These are phyloP conservation scores for Posidonia australis DNA, from an alignment of 106 monocot species.

Conservation along the genomic window DNA sequence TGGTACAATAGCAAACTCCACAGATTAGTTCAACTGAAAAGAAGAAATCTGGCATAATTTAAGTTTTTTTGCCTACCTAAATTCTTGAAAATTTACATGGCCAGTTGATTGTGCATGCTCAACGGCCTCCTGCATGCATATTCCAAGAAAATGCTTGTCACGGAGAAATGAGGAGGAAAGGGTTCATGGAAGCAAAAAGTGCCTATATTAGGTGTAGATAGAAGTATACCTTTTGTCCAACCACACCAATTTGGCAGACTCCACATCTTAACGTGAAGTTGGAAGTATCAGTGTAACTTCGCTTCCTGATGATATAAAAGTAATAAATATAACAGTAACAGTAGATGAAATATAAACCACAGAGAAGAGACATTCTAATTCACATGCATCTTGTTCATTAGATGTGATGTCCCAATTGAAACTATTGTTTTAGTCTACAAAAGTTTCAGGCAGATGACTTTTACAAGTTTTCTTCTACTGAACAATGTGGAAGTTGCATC, in stretches of 20 bases:
- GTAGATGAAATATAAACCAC: background rate
- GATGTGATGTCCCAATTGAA: too few species aligned
- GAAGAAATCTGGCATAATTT: background rate
- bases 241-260: constrained; percentile 72
- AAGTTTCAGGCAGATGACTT: too few species aligned
- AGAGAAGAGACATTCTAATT: background rate
- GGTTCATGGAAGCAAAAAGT: background rate
- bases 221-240: constrained; percentile 57
- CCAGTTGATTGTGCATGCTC: constrained; percentile 94
- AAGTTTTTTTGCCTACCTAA: constrained; percentile 14
- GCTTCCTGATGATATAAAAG: constrained; percentile 30
- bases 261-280: constrained; percentile 91
- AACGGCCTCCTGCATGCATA: constrained; percentile 64
- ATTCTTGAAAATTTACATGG: constrained; percentile 97
- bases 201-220: background rate
- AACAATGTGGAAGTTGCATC: too few species aligned
- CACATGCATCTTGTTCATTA: too few species aligned
- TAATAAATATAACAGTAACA: too few species aligned
- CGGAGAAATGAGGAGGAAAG: background rate
- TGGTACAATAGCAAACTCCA: background rate
- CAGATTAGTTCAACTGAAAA: background rate
- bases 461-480: too few species aligned
- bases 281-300: constrained; percentile 78
- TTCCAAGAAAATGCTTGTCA: background rate
- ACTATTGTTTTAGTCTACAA: too few species aligned